Base-by-base conservation (phyloP, 2,329 filamentous ascomycete genomes). In the Pseudogymnoascus destructans region DNA sequence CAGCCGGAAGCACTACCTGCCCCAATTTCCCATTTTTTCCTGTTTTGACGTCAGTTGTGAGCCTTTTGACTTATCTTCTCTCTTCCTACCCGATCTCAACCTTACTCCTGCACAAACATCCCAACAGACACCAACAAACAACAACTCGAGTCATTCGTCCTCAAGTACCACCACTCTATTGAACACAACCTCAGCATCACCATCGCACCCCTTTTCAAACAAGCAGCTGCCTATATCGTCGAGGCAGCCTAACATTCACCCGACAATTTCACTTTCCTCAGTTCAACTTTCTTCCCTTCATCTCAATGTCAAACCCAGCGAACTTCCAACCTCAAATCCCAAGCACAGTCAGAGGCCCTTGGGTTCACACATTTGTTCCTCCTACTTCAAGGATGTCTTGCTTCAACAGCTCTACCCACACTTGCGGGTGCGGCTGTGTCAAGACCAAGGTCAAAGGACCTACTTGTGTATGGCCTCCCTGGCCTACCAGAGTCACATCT, bases 281-380 rank as follows among this genome's bases (percentile, higher is more conserved):
- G 25, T 52, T 30, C 11, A 32, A 52, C 25, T 10, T 19, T 30
- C 15, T 52, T 32, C 25, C 46, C 32, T 52, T 52, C 46, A 30
- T 52, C 46, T 52, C 46, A 52, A 52, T 52, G 46, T 30, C 25
- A 52, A 52, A 30, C 15, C 25, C 46, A 52, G 46, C 25, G 46
- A 75, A 79, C 66, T 82, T 78, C 64, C 77, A 82, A 65, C 81
- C 80, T 0, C 79, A 77, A 25, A 78, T 80, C 13, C 78, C 79
- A 3, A 78, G 81, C 63, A 81, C 79, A 13, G 77, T 76, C 42
- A 73, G 75, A 66, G 81, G 80, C 3, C 75, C 78, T 1, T 77
- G 78, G 59, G 65, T 73, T 25, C 79, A 84, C 62, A 73, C 74
- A 17, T 83, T 81, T 63, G 70, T 78, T 57, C 80, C 81, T 61